Percentiles rank a stretch among this genome's conserved stretches.
phyloP scores from a whole-genome alignment of 2,329 filamentous ascomycete genomes.

The Diaporthe amygdali region DNA sequence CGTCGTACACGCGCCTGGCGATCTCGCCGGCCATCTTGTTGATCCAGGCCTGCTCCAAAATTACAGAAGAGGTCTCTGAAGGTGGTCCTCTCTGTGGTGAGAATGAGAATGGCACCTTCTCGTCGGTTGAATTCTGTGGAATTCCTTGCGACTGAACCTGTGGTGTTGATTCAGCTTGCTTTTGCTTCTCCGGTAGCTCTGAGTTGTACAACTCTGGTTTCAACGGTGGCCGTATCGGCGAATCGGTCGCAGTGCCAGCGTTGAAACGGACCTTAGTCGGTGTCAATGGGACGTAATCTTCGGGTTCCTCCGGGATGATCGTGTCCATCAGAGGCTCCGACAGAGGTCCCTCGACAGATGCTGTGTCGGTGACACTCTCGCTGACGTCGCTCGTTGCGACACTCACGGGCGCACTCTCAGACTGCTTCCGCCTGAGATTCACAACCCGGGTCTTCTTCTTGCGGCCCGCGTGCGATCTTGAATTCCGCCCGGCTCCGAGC shows the following conservation, averaged over 20 bases:
- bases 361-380: constrained; percentile 53
- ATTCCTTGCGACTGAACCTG: constrained; percentile 33
- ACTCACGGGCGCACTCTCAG: constrained; percentile 50
- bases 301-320: constrained; percentile 64
- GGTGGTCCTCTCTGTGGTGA: constrained; percentile 38
- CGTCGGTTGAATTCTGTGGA: constrained; percentile 30
- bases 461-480: constrained; percentile 66
- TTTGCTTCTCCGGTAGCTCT: constrained; percentile 18
- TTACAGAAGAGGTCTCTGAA: constrained; percentile 61
- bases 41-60: constrained; percentile 84
- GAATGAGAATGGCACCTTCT: constrained; percentile 37
- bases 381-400: constrained; percentile 50
- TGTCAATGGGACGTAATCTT: constrained; percentile 47
- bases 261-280: constrained; percentile 50
- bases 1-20: constrained; percentile 83
- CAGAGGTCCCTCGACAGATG: constrained; percentile 62
- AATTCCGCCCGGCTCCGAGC: constrained; percentile 63
- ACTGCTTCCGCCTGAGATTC: constrained; percentile 72
- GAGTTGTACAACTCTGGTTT: constrained; percentile 40
- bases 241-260: constrained; percentile 34
- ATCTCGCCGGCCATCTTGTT: constrained; percentile 95
- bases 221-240: constrained; percentile 37
- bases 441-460: constrained; percentile 87
- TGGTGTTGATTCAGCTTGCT: background rate
- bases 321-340: constrained; percentile 65